Percentiles rank a stretch among this genome's conserved stretches.
phyloP scores from a whole-genome alignment of 2,329 filamentous ascomycete species.

The Ceratocystis huliohia region DNA sequence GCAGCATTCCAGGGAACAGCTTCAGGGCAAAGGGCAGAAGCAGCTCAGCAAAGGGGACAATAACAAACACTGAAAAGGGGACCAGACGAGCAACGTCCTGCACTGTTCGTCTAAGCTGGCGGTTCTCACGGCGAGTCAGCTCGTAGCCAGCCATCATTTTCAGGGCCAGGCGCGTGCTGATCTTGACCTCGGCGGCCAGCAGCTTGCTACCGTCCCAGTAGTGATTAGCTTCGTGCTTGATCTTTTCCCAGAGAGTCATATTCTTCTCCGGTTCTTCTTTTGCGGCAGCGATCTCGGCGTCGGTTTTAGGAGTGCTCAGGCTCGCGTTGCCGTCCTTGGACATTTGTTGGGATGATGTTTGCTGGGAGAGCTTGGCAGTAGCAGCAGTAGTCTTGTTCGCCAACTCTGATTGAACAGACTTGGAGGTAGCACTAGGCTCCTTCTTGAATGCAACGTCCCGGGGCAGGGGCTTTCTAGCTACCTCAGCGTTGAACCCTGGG shows the following conservation, averaged over 20 bases:
- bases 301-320: slow-evolving; percentile 30
- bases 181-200: slow-evolving; percentile 79
- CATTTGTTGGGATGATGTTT: slow-evolving; percentile 24
- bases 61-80: slow-evolving; percentile 92
- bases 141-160: slow-evolving; percentile 99
- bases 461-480: slow-evolving; percentile 72
- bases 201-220: slow-evolving; percentile 99
- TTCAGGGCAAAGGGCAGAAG: slow-evolving; percentile 83
- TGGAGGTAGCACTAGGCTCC: slow-evolving; percentile 23
- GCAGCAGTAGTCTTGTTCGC: slow-evolving; percentile 25
- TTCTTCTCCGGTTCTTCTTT: slow-evolving; percentile 64
- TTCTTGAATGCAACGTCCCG: slow-evolving; percentile 32
- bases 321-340: slow-evolving; percentile 25
- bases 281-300: slow-evolving; percentile 37
- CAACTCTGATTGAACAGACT: slow-evolving; percentile 24
- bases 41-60: slow-evolving; percentile 90
- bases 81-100: slow-evolving; percentile 86
- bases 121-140: slow-evolving; percentile 80
- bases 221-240: slow-evolving; percentile 86
- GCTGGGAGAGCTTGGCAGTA: slow-evolving; percentile 21
- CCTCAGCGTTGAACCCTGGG: slow-evolving; percentile 79
- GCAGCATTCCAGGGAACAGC: slow-evolving; percentile 92
- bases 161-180: slow-evolving; percentile 77
- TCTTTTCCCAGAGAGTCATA: slow-evolving; percentile 75
- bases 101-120: slow-evolving; percentile 84